Evolutionary conservation across 2,329 filamentous ascomycete genomes (phyloP).

Genomic region (Penicillium glabrum): DNA sequence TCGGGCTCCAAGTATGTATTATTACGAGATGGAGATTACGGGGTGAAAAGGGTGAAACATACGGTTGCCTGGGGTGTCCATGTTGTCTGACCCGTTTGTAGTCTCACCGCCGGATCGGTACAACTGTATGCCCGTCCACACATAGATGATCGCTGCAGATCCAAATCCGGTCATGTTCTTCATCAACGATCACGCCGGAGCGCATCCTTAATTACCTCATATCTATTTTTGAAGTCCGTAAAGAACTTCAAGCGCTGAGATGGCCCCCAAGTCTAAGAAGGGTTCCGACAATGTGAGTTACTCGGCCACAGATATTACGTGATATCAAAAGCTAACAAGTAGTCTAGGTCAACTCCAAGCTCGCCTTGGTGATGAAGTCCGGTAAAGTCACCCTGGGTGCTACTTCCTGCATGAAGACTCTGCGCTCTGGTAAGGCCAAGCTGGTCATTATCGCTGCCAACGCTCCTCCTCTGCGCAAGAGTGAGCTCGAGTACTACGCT

Average conservation of each 20-base stretch:
- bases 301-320: not conserved
- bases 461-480: constrained; percentile 96
- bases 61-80: constrained; percentile 3
- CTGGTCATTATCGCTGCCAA: constrained; percentile 94
- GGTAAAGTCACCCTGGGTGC: constrained; percentile 76
- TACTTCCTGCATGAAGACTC: constrained; percentile 83
- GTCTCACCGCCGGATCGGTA: constrained; percentile 4
- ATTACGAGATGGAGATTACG: not conserved
- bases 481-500: constrained; percentile 90
- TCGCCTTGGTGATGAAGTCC: constrained; percentile 67
- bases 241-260: constrained; percentile 42
- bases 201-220: constrained; percentile 24
- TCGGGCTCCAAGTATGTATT: not conserved
- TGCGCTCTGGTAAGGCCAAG: constrained; percentile 97
- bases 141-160: constrained; percentile 5
- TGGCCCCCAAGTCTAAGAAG: constrained; percentile 71
- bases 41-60: not conserved
- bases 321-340: constrained; percentile 2
- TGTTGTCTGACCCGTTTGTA: not conserved
- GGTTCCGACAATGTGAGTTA: constrained; percentile 65
- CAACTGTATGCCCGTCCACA: constrained; percentile 2
- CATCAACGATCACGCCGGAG: constrained; percentile 31
- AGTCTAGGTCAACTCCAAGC: constrained; percentile 61
- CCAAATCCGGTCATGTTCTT: not conserved
- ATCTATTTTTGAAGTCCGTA: constrained; percentile 8